These are phyloP conservation scores for Ogataea minuta DNA, from an alignment of 805 yeast species.

Conservation along the genomic window DNA sequence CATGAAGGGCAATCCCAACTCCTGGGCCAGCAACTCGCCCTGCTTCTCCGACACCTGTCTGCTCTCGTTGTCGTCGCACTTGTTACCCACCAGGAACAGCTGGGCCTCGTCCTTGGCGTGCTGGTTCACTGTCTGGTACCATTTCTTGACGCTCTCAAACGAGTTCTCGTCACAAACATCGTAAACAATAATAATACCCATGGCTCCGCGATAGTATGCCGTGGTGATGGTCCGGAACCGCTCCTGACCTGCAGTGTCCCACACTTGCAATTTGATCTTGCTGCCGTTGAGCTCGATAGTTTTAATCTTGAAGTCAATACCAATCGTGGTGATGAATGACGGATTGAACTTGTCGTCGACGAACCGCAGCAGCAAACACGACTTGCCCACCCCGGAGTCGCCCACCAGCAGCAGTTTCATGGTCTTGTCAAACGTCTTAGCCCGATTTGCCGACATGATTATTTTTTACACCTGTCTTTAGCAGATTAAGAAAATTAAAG, in stretches of 20 bases:
- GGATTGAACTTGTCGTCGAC: conserved; percentile 97
- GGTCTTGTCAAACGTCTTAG: conserved; percentile 80
- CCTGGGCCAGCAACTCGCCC: conserved; percentile 85
- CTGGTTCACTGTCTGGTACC: conserved; percentile 95
- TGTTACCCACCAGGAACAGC: conserved; percentile 91
- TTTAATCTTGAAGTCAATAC: conserved; percentile 96
- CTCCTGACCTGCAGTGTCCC: conserved; percentile 99
- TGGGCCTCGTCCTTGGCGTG: conserved; percentile 97
- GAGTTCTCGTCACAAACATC: conserved; percentile 89
- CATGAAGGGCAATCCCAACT: conserved; percentile 83
- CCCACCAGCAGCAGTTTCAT: conserved; percentile 92
- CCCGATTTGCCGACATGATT: conserved; percentile 53
- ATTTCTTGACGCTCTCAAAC: conserved; percentile 86
- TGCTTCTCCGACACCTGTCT: conserved; percentile 88
- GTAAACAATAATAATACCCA: conserved; percentile 81
- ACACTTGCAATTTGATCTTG: conserved; percentile 88
- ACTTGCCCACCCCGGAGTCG: conserved; percentile 85
- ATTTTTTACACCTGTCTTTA: conserved; percentile 13
- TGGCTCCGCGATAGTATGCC: conserved; percentile 88
- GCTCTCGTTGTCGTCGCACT: conserved; percentile 84
- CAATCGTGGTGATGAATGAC: conserved; percentile 94
- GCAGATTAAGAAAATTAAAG: conserved; percentile 2
- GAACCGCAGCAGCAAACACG: conserved; percentile 87
- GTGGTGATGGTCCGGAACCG: conserved; percentile 91
- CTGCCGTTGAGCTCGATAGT: conserved; percentile 92